Base-by-base conservation (phyloP, 2,329 filamentous ascomycete species). In the Claviceps maximensis region DNA sequence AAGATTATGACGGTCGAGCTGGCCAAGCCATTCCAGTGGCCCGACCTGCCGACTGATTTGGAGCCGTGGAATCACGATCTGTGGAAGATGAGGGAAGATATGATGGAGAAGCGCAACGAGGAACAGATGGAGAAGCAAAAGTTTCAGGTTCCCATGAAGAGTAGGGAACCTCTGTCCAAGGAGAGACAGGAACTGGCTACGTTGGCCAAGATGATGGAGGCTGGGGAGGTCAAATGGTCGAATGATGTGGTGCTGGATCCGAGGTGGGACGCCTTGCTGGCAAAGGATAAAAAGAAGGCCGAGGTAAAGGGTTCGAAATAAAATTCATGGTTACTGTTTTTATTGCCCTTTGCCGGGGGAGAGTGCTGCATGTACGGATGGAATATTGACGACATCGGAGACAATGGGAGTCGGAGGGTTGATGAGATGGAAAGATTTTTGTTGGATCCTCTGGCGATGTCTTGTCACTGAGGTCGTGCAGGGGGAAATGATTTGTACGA, bases 1-100 rank as follows among this genome's bases (percentile, higher is more conserved):
- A 98, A 98, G 79, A 86, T 84, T 69, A 98, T 98, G 93, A 95
- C 86, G 44, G 88, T 94, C 46, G 87, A 96, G 75, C 79, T 98
- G 73, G 80, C 78, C 56, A 74, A 84, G 73, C 88, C 90, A 4
- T 98, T 98, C 72, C 82, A 87, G 53, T 97, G 88, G 86, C 93
- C 93, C 1, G 77, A 82, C 58, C 68, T 74, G 59, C 86, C 88
- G 4, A 69, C 74, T 58, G 77, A 85, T 65, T 73, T 79, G 56
- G 66, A 74, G 54, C 69, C 74, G 66, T 89, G 84, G 83, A 83
- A 83, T 67, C 74, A 82, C 58, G 69, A 75, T n/a, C 69, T 80
- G 52, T 80, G 73, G 66, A 72, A 76, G 63, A 72, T 74, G 60
- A 71, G 78, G 29, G 69, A 76, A 54, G 68, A 78, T 55, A 69